Evolutionary conservation across 805 yeast genomes (phyloP).

Genomic region (Candida insectalens): DNA sequence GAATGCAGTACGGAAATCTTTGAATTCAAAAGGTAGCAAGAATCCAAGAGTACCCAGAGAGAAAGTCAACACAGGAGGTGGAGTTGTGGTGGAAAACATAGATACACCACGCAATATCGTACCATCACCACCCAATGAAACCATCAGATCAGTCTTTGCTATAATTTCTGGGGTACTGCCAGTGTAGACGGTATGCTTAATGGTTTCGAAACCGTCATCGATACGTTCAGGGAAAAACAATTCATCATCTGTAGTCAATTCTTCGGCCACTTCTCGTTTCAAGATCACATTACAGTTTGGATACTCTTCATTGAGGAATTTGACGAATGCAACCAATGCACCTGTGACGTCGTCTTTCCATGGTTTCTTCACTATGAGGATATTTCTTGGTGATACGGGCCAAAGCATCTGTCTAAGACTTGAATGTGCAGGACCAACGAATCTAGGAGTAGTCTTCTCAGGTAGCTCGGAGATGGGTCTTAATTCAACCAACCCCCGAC

Average conservation of each 20-base stretch:
- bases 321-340: slow-evolving; percentile 59
- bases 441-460: slow-evolving; percentile 36
- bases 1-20: slow-evolving; percentile 51
- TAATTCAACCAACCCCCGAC: not conserved
- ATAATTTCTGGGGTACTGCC: slow-evolving; percentile 51
- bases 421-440: slow-evolving; percentile 44
- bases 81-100: slow-evolving; percentile 55
- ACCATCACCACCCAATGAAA: slow-evolving; percentile 95
- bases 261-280: slow-evolving; percentile 65
- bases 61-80: slow-evolving; percentile 85
- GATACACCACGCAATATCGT: slow-evolving; percentile 82
- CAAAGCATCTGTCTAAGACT: slow-evolving; percentile 58
- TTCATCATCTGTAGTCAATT: slow-evolving; percentile 27
- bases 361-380: slow-evolving; percentile 79
- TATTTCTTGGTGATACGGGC: slow-evolving; percentile 58
- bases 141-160: slow-evolving; percentile 64
- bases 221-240: not conserved
- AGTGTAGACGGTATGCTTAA: slow-evolving; percentile 36
- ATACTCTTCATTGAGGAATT: slow-evolving; percentile 48
- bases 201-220: slow-evolving; percentile 4
- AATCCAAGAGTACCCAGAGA: slow-evolving; percentile 91
- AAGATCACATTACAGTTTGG: slow-evolving; percentile 74
- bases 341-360: slow-evolving; percentile 54
- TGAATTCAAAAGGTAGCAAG: slow-evolving; percentile 76
- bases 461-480: slow-evolving; percentile 8